Evolutionary conservation across 331 rosid species (phyloP).

Genomic region (Phaseolus coccineus): DNA sequence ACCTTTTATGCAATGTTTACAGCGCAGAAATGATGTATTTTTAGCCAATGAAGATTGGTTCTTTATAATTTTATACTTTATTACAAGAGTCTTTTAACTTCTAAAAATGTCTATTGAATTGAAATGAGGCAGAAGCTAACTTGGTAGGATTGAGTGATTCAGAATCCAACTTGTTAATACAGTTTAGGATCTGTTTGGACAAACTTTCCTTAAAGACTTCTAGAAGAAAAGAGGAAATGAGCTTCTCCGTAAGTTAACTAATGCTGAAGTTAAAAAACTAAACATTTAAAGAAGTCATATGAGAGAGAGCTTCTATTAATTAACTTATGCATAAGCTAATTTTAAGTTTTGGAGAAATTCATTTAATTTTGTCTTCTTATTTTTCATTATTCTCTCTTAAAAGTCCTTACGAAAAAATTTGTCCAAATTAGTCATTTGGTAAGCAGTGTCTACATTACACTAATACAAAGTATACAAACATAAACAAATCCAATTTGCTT

Average conservation of each 20-base stretch:
- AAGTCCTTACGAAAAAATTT: no score
- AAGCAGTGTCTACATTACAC: not conserved
- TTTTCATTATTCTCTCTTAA: no score
- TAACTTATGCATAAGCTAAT: no score
- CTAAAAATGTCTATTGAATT: conserved; percentile 7
- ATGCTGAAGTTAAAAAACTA: no score
- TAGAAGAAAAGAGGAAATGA: no score
- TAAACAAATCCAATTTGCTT: conserved; percentile 6
- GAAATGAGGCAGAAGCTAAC: conserved; percentile 2
- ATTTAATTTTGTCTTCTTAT: no score
- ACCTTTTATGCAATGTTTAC: conserved; percentile 25
- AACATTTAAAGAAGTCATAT: no score
- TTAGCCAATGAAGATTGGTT: not conserved
- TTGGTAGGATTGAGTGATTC: conserved; percentile 14
- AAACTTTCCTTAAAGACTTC: no score
- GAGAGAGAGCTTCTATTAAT: no score
- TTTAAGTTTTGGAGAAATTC: no score
- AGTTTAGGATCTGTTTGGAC: no score
- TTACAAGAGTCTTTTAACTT: conserved; percentile 15
- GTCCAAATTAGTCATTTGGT: not conserved
- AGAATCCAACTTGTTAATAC: not conserved
- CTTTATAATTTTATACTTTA: conserved; percentile 5
- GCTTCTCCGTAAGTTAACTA: no score
- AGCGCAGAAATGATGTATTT: not conserved
- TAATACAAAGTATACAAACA: not conserved